Evolutionary conservation across 2,329 filamentous ascomycete genomes (phyloP).

Genomic region (Colletotrichum somersetense): DNA sequence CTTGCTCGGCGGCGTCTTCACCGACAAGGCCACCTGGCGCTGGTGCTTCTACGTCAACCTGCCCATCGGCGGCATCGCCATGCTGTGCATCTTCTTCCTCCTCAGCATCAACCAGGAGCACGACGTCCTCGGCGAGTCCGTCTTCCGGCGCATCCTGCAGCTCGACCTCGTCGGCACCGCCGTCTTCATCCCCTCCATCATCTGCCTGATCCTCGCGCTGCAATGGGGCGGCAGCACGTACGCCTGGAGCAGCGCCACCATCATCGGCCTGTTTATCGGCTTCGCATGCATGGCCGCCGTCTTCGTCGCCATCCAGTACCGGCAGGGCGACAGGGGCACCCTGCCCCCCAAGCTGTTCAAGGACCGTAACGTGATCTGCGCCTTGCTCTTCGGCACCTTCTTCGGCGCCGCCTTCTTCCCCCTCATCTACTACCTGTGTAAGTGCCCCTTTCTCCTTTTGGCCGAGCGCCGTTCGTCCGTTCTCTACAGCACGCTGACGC

Average conservation of each 20-base stretch:
- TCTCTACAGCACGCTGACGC: slow-evolving; percentile 16
- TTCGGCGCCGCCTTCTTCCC: slow-evolving; percentile 66
- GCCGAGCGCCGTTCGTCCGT: background rate
- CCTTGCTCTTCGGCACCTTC: slow-evolving; percentile 59
- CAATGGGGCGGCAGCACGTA: slow-evolving; percentile 68
- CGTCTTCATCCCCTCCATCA: slow-evolving; percentile 64
- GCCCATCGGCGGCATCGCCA: slow-evolving; percentile 61
- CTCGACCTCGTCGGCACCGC: slow-evolving; percentile 68
- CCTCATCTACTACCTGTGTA: slow-evolving; percentile 66
- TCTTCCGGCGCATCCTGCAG: slow-evolving; percentile 55
- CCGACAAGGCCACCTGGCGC: slow-evolving; percentile 63
- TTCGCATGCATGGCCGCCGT: slow-evolving; percentile 58
- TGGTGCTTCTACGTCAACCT: slow-evolving; percentile 65
- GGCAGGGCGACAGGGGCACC: slow-evolving; percentile 61
- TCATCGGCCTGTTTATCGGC: slow-evolving; percentile 66
- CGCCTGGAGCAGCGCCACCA: slow-evolving; percentile 61
- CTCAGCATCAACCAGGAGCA: slow-evolving; percentile 53
- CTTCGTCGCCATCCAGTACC: slow-evolving; percentile 62
- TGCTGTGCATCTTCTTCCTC: slow-evolving; percentile 60
- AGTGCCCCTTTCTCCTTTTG: slow-evolving; percentile 42
- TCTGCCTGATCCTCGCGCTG: slow-evolving; percentile 67
- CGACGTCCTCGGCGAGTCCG: slow-evolving; percentile 50
- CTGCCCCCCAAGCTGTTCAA: slow-evolving; percentile 63
- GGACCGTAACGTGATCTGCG: slow-evolving; percentile 56
- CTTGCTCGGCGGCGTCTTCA: slow-evolving; percentile 63